Percentiles rank a stretch among this genome's conserved stretches.
Conservation (phyloP, 306 rosid species). For the Trifolium subterraneum region DNA sequence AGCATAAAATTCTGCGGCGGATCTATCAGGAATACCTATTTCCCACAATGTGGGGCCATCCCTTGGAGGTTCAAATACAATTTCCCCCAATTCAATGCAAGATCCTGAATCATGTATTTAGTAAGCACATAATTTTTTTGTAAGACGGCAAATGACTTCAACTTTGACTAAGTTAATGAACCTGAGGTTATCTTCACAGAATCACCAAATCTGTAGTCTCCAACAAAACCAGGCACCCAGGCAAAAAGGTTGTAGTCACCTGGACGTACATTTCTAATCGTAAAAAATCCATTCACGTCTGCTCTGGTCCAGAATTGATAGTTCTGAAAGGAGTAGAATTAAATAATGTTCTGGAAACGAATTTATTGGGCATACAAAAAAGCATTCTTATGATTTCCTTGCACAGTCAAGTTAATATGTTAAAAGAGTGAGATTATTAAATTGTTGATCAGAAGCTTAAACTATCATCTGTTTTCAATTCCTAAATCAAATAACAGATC, state of each 20-base stretch:
- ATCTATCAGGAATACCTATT: constrained; percentile 86
- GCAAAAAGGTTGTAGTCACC: constrained; percentile 79
- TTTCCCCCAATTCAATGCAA: constrained; percentile 59
- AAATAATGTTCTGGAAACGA: constrained; percentile 14
- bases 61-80: constrained; percentile 77
- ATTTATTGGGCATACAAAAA: neutral
- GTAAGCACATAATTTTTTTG: constrained; percentile 25
- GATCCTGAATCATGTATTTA: constrained; percentile 53
- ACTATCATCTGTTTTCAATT: constrained; percentile 18
- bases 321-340: constrained; percentile 55
- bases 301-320: constrained; percentile 92
- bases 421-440: constrained; percentile 14
- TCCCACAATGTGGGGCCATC: constrained; percentile 92
- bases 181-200: constrained; percentile 68
- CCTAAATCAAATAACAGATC: constrained; percentile 6
- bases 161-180: constrained; percentile 42
- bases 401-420: constrained; percentile 9
- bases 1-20: constrained; percentile 75
- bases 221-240: constrained; percentile 82
- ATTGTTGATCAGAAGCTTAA: constrained; percentile 14
- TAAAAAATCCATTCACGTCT: constrained; percentile 65
- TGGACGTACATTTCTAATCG: constrained; percentile 53
- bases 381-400: constrained; percentile 28
- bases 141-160: constrained; percentile 32
- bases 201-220: constrained; percentile 60